phyloP scores from a whole-genome alignment of 805 yeast species.

The Yamadazyma phyllophila region DNA sequence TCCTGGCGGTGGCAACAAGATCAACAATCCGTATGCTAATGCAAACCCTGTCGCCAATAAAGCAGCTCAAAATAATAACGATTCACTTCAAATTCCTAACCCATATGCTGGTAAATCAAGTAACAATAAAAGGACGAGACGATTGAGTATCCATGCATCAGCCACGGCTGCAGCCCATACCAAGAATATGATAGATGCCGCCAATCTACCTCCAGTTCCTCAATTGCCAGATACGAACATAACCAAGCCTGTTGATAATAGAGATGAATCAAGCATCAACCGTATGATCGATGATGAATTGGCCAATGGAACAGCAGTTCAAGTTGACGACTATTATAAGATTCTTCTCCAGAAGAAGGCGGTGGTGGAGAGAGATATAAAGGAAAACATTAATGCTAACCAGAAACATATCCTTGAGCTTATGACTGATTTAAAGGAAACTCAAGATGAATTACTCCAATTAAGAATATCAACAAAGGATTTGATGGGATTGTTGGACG shows the following conservation, averaged over 20 bases:
- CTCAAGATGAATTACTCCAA: constrained; percentile 61
- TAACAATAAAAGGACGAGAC: constrained; percentile 18
- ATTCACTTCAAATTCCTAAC: constrained; percentile 8
- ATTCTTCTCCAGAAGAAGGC: constrained; percentile 48
- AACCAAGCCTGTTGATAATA: background rate
- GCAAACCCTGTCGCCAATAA: constrained; percentile 20
- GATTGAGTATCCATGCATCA: constrained; percentile 39
- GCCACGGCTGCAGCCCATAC: constrained; percentile 32
- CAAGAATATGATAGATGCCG: constrained; percentile 21
- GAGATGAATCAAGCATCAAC: constrained; percentile 6
- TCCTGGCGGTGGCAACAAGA: constrained; percentile 11
- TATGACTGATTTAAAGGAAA: constrained; percentile 57
- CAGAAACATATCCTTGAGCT: constrained; percentile 60
- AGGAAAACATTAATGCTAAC: constrained; percentile 57
- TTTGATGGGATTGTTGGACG: constrained; percentile 54
- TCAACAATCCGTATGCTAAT: constrained; percentile 27
- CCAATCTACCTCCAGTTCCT: constrained; percentile 34
- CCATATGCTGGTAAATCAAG: constrained; percentile 13
- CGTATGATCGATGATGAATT: constrained; percentile 37
- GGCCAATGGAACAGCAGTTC: constrained; percentile 65
- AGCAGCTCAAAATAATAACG: background rate
- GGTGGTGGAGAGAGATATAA: constrained; percentile 55
- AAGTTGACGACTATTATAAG: constrained; percentile 67
- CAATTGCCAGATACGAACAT: constrained; percentile 9
- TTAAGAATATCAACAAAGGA: constrained; percentile 61